A percentile compares a stretch with the other conserved stretches of the same genome.
phyloP scores from a whole-genome alignment of 1,284 basidiomycete genomes.

The Peniophora sp. region DNA sequence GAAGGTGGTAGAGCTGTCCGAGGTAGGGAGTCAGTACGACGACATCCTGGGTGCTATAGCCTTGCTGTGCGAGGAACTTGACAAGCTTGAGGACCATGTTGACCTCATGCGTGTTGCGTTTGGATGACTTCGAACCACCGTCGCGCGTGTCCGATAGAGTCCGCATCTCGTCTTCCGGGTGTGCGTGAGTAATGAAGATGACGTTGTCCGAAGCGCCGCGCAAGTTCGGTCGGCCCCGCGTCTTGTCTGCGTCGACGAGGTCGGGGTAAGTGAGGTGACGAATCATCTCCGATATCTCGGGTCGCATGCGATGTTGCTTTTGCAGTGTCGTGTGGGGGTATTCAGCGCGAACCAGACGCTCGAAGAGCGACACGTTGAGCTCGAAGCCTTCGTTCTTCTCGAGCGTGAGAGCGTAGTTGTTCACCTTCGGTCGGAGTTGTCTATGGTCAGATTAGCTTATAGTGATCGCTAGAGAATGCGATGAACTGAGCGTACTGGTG shows the following conservation, averaged over 20 bases:
- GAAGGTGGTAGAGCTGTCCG: slow-evolving; percentile 51
- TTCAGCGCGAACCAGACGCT: slow-evolving; percentile 51
- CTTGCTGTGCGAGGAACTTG: slow-evolving; percentile 57
- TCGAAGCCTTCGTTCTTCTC: slow-evolving; percentile 62
- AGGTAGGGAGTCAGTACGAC: slow-evolving; percentile 62
- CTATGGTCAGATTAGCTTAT: slow-evolving; percentile 22
- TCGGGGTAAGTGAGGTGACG: slow-evolving; percentile 57
- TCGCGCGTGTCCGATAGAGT: slow-evolving; percentile 37
- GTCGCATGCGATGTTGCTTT: slow-evolving; percentile 61
- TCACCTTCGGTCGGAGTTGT: slow-evolving; percentile 63
- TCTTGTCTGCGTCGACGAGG: slow-evolving; percentile 44
- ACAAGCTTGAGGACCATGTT: slow-evolving; percentile 58
- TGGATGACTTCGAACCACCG: slow-evolving; percentile 40
- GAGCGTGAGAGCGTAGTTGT: slow-evolving; percentile 50
- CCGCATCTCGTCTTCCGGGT: slow-evolving; percentile 42
- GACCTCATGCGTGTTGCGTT: slow-evolving; percentile 51
- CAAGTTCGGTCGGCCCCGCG: slow-evolving; percentile 38
- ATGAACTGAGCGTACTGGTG: slow-evolving; percentile 41
- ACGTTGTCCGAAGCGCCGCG: slow-evolving; percentile 48
- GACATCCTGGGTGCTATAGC: slow-evolving; percentile 49
- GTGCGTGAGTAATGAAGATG: slow-evolving; percentile 50
- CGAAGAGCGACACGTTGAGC: slow-evolving; percentile 57
- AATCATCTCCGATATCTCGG: slow-evolving; percentile 55
- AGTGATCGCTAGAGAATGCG: slow-evolving; percentile 1
- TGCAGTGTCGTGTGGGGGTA: slow-evolving; percentile 53